phyloP scores from a whole-genome alignment of 73 alveolate genomes.

The Stentor coeruleus region DNA sequence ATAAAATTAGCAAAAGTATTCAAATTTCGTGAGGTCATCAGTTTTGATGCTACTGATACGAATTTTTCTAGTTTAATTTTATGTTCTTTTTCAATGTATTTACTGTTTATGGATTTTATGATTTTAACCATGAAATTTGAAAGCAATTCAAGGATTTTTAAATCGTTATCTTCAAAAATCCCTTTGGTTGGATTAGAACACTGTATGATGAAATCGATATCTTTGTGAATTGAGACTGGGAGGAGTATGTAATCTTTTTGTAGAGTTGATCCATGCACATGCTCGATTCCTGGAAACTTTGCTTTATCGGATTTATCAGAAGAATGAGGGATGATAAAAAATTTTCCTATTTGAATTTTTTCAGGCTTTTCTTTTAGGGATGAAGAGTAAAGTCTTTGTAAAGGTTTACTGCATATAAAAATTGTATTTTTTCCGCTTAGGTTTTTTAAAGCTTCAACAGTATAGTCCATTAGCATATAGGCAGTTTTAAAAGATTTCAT shows the following conservation, averaged over 20 bases:
- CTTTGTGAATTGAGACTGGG: not conserved
- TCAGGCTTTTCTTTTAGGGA: not conserved
- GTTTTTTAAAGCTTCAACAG: not conserved
- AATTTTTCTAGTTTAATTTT: no score
- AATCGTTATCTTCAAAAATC: not conserved
- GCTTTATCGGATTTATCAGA: not conserved
- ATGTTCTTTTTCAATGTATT: not conserved
- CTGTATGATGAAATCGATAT: not conserved
- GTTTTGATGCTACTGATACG: not conserved
- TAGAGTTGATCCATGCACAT: not conserved
- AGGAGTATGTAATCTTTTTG: not conserved
- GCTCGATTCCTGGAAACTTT: not conserved
- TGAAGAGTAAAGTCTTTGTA: not conserved
- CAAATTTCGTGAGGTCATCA: not conserved
- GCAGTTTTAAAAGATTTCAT: not conserved
- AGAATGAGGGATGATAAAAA: not conserved
- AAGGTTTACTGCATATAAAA: not conserved
- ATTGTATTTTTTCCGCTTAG: not conserved
- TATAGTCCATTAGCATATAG: not conserved
- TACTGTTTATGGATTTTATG: not conserved
- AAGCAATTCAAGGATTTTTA: not conserved
- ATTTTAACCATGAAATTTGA: not conserved
- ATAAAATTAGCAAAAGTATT: not conserved
- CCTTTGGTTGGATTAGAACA: not conserved
- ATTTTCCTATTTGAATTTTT: not conserved